phyloP scores from a whole-genome alignment of 1,139 yeast species.

The Hyphopichia pseudoburtonii region DNA sequence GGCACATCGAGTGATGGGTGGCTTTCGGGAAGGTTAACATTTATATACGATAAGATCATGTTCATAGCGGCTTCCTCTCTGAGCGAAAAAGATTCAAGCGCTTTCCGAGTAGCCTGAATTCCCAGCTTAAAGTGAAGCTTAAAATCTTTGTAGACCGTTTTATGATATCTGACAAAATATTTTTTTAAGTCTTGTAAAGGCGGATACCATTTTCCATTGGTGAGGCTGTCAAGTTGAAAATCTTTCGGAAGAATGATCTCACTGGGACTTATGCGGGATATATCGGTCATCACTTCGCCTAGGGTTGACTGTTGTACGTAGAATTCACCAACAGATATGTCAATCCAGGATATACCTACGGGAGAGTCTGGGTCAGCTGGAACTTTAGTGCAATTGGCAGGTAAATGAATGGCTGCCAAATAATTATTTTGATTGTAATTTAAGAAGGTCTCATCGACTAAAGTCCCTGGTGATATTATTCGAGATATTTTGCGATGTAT shows the following conservation, averaged over 20 bases:
- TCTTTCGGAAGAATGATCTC: slow-evolving; percentile 57
- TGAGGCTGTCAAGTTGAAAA: slow-evolving; percentile 28
- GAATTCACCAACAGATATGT: slow-evolving; percentile 79
- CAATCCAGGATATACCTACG: slow-evolving; percentile 86
- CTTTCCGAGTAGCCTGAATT: slow-evolving; percentile 51
- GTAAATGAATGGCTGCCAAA: slow-evolving; percentile 63
- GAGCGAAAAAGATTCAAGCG: slow-evolving; percentile 54
- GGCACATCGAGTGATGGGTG: slow-evolving; percentile 40
- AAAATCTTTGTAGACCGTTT: slow-evolving; percentile 27
- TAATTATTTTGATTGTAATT: slow-evolving; percentile 72
- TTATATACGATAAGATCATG: slow-evolving; percentile 40
- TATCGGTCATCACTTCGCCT: slow-evolving; percentile 55
- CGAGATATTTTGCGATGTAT: slow-evolving; percentile 73
- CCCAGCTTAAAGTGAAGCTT: slow-evolving; percentile 45
- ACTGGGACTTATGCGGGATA: slow-evolving; percentile 65
- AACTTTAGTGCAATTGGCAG: slow-evolving; percentile 42
- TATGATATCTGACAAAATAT: slow-evolving; percentile 60
- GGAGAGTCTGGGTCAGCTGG: slow-evolving; percentile 48
- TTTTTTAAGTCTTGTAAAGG: slow-evolving; percentile 61
- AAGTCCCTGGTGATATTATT: slow-evolving; percentile 89
- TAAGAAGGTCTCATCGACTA: slow-evolving; percentile 82
- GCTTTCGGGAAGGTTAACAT: slow-evolving; percentile 42
- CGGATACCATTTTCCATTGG: slow-evolving; percentile 53
- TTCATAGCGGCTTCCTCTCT: slow-evolving; percentile 47
- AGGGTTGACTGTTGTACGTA: slow-evolving; percentile 62